Evolutionary conservation across 2,329 filamentous ascomycete species (phyloP), one percentile per base, ranked within the genome.

Genomic region (Pestalotiopsis sp.): DNA sequence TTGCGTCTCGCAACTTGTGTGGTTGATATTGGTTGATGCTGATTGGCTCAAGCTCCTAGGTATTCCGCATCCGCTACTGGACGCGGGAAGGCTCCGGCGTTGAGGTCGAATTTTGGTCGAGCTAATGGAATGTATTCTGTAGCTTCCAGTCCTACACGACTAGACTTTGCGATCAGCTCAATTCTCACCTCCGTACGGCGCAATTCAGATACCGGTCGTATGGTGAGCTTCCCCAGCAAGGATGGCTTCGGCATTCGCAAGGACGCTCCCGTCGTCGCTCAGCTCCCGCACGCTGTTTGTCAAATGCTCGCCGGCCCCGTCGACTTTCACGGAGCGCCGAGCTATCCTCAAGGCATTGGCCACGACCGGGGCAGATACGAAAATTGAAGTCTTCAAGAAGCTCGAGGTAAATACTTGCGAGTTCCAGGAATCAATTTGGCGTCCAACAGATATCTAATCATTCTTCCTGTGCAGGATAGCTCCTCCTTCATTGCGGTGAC

Each of bases 331-430:
- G 38, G 86, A 89, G 76, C 84, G 87, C 6, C 84, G 86, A 26
- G 85, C 86, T 7, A 80, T 89, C 22, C 77, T 89, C 40, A 82
- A 83, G 57, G 80, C 83, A 35, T 78, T 89, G 24, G 82, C 87
- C 75, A 79, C 80, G 66, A 78, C 84, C 71, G 84, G 83, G 66
- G 71, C 67, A 35, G 35, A 69, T 17, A 70, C 74, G 55, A 76
- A 79, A 2, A 80, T 88, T 58, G 84, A 88, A 55, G 78, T 84
- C 44, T 89, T 89, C 75, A 85, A 83, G 77, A 82, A 80, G 74
- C 76, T 84, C 44, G 76, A 80, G 59, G 81, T 81, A 71, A 76
- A 55, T 11, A 60, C 39, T 38, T 14, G 64, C 48, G 10, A 17
- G 2, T 9, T 38, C 44, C 44, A 52, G 14, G 44, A 35, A 35